Base-by-base conservation (phyloP, 345 rosid species). In the Carallia pectinifolia region DNA sequence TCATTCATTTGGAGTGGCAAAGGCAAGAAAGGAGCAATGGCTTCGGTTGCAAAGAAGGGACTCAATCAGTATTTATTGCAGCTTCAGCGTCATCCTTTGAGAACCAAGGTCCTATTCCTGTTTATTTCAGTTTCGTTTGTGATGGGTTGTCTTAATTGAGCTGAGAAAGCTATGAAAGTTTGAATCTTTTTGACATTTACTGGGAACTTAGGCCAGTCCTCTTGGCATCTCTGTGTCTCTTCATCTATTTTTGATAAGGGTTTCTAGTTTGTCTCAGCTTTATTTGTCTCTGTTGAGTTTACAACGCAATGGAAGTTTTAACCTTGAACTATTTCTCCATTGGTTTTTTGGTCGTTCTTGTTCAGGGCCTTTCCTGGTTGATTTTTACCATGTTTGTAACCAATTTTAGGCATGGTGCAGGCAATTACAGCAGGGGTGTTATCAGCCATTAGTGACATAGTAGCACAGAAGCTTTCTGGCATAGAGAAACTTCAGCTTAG, bases 401-500 rank as follows among this genome's bases (percentile, higher is more conserved):
- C 9, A 12, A 63, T 16, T 72, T 50, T 30, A 4, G 4, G 6
- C 71, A 65, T 47, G 59, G 56, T 79, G 67, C 81, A 94, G 95
- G 96, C 90, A 55, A 76, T 91, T 71, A 91, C 97, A 30, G 96
- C 97, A 1, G 97, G 86, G 64, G 86, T 85, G 23, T 70, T 91
- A 75, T 90, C 97, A 1, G 97, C 91, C 44, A 72, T 88, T 16
- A 86, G 92, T 62, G 97, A 94, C 75, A 78, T 85, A 48, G 84
- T 78, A 61, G 80, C 93, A 0, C 97, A 92, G 85, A 95, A 95
- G 70, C 92, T 91, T 10, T 78, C 93, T 64, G 97, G 96, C 33
- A 91, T 90, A 72, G 86, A 85, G 80, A 86, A 88, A 75, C 86
- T 94, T 85, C 95, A 90, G 72, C 66, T 95, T 61, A 86, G 85